phyloP scores from a whole-genome alignment of 2,329 filamentous ascomycete genomes.

The Pseudopyrenochaeta lycopersici region DNA sequence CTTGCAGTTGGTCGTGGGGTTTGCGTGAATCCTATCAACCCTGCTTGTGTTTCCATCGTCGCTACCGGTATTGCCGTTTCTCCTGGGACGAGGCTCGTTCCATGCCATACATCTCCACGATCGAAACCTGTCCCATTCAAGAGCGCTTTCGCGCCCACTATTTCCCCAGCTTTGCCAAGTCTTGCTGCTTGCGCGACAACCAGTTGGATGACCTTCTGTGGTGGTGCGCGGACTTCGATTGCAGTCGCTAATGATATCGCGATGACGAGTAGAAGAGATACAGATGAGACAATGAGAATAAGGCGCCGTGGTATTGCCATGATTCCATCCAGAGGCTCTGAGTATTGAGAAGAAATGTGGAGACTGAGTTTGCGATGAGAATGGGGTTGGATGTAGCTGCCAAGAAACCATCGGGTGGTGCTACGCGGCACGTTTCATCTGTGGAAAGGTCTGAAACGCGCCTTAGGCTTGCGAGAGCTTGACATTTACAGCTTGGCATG shows the following conservation, averaged over 20 bases:
- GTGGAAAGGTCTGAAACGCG: slow-evolving; percentile 18
- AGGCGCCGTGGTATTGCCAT: slow-evolving; percentile 35
- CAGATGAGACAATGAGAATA: slow-evolving; percentile 33
- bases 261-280: slow-evolving; percentile 37
- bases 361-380: not conserved
- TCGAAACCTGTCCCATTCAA: slow-evolving; percentile 42
- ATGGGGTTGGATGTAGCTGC: slow-evolving; percentile 1
- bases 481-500: not conserved
- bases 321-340: not conserved
- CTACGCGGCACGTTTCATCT: slow-evolving; percentile 30
- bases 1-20: slow-evolving; percentile 22
- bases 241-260: slow-evolving; percentile 38
- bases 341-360: not conserved
- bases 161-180: slow-evolving; percentile 20
- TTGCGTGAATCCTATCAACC: slow-evolving; percentile 33
- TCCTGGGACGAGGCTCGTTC: slow-evolving; percentile 21
- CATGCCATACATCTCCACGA: slow-evolving; percentile 36
- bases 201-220: slow-evolving; percentile 32
- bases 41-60: slow-evolving; percentile 28
- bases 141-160: slow-evolving; percentile 31
- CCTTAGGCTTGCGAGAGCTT: not conserved
- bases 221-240: slow-evolving; percentile 37
- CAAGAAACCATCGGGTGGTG: slow-evolving; percentile 18
- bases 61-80: slow-evolving; percentile 18
- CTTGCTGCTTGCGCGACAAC: slow-evolving; percentile 38